phyloP scores from a whole-genome alignment of 2,329 filamentous ascomycete genomes.

The Neonectria faginata region DNA sequence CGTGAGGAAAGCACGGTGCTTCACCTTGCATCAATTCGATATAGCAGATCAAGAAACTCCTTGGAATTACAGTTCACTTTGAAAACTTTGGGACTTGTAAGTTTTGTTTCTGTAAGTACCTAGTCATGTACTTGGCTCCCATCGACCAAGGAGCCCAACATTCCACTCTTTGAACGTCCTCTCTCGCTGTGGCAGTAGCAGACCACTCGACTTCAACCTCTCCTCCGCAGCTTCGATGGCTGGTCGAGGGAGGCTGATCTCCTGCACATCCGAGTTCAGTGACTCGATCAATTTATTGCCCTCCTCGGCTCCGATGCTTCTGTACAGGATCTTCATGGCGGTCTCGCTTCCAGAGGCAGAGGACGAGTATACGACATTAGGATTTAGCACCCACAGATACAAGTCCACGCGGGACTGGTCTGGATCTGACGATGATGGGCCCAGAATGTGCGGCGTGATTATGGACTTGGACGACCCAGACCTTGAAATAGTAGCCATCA shows the following conservation, averaged over 20 bases:
- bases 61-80: neutral
- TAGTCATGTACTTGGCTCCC: slow-evolving; percentile 37
- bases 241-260: slow-evolving; percentile 64
- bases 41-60: neutral
- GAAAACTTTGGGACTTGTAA: neutral
- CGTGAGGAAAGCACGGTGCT: neutral
- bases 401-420: slow-evolving; percentile 47
- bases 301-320: slow-evolving; percentile 55
- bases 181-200: slow-evolving; percentile 66
- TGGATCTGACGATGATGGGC: slow-evolving; percentile 20
- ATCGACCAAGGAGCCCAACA: slow-evolving; percentile 69
- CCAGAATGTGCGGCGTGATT: slow-evolving; percentile 53
- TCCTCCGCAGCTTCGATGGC: slow-evolving; percentile 60
- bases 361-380: slow-evolving; percentile 64
- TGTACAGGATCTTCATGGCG: slow-evolving; percentile 68
- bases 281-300: slow-evolving; percentile 63
- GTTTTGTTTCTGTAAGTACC: neutral
- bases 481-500: slow-evolving; percentile 65
- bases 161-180: slow-evolving; percentile 74
- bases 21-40: neutral
- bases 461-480: slow-evolving; percentile 69
- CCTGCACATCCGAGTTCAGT: slow-evolving; percentile 68
- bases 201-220: slow-evolving; percentile 61
- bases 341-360: slow-evolving; percentile 43
- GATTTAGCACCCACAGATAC: slow-evolving; percentile 68